Evolutionary conservation across 176 grass and related monocot species (phyloP), one percentile per base, ranked within the genome.

Genomic region (Phyllostachys edulis): DNA sequence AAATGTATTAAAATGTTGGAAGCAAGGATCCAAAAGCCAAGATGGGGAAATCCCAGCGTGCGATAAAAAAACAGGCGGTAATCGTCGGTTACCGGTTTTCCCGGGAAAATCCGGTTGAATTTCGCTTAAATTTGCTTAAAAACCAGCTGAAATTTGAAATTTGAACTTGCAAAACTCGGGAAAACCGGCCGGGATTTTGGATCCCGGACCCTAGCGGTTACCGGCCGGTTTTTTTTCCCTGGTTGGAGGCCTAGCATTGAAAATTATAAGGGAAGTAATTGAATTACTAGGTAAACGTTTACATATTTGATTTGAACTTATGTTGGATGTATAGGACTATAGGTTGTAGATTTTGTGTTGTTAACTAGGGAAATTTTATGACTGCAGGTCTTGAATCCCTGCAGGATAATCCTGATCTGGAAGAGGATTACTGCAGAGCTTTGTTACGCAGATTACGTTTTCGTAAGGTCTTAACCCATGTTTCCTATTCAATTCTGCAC

Each of bases 361-460:
- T 78, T 87, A 23, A 85, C 60, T 85, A 85, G 12, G 47, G 50
- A 68, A 37, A 51, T 62, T 79, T 77, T 51, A 45, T 86, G 51
- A 42, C 66, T 90, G 89, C 89, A 98, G 96, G 81, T 83, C 70
- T 93, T 80, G 96, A 93, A 88, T 92, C 93, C 75, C 89, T 95
- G 60, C 96, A 98, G 75, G 92, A 80, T 74, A 95, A 95, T 89
- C 87, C 96, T 80, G 85, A 95, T 41, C 80, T 95, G 65, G 96
- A 98, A 87, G 96, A 94, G 77, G 93, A 85, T 75, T 98, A 94
- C 73, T 98, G 96, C 89, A 92, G 80, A 90, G 85, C 93, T 80
- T 47, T 98, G 73, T 85, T 98, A 64, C 94, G 96, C 81, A 86
- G 96, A 88, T 98, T 98, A 90, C 96, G 93, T 90, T 98, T 98